phyloP scores from a whole-genome alignment of 2,329 filamentous ascomycete species.

The Fusarium xyrophilum region DNA sequence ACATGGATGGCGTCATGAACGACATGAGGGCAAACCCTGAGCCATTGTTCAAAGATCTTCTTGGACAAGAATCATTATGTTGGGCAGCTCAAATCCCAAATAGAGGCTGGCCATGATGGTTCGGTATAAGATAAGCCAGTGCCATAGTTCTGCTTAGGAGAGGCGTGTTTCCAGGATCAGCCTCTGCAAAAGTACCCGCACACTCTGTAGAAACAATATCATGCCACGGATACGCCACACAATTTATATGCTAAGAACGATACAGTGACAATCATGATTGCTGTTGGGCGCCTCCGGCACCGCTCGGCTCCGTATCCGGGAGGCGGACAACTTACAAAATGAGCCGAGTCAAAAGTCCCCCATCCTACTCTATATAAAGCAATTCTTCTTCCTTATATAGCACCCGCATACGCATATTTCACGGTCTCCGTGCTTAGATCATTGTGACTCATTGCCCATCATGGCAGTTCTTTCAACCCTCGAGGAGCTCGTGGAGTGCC shows the following conservation, averaged over 20 bases:
- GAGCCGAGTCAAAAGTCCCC: conserved; percentile 10
- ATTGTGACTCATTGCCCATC: neutral
- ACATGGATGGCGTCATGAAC: neutral
- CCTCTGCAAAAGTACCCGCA: neutral
- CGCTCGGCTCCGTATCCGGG: conserved; percentile 21
- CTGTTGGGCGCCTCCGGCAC: conserved; percentile 9
- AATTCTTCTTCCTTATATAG: neutral
- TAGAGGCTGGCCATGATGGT: neutral
- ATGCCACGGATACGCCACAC: neutral
- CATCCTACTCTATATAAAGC: conserved; percentile 10
- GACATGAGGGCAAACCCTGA: neutral
- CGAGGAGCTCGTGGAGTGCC: conserved; percentile 41
- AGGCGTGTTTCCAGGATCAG: neutral
- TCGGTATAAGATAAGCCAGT: neutral
- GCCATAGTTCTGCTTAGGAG: neutral
- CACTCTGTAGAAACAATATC: neutral
- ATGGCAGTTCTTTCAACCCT: conserved; percentile 41
- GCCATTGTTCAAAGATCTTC: neutral
- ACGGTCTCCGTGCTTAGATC: neutral
- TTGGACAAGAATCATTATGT: neutral
- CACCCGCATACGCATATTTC: neutral
- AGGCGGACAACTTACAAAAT: conserved; percentile 33
- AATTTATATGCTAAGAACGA: neutral
- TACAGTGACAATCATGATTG: neutral
- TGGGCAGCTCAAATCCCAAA: neutral